A percentile compares a stretch with the other conserved stretches of the same genome.
These are phyloP conservation scores for Podaxis sp. DNA, from an alignment of 768 basidiomycete genomes.

Conservation along the genomic window DNA sequence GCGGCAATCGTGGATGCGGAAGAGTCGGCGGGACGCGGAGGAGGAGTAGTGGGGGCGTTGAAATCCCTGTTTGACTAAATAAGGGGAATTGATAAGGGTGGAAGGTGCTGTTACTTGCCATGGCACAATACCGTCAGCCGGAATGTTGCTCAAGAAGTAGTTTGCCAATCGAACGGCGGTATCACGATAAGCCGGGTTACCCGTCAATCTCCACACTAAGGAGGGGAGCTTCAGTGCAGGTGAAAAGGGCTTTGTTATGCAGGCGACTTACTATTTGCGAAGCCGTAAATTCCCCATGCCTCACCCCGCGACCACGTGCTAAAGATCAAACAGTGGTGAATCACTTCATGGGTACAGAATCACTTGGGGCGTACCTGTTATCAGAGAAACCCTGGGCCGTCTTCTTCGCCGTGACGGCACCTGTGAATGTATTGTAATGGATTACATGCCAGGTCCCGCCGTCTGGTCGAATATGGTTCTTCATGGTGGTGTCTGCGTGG, in stretches of 20 bases:
- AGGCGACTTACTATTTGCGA: conserved; percentile 53
- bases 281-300: conserved; percentile 69
- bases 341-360: too few relatives aligned
- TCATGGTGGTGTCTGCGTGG: conserved; percentile 65
- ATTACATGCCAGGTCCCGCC: conserved; percentile 64
- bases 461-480: conserved; percentile 61
- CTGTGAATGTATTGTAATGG: conserved; percentile 64
- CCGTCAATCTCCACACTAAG: conserved; percentile 57
- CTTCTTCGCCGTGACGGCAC: conserved; percentile 47
- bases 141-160: conserved; percentile 59
- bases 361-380: conserved; percentile 15
- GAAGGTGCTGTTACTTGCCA: conserved; percentile 37
- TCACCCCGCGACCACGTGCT: conserved; percentile 78
- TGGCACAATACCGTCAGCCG: conserved; percentile 59
- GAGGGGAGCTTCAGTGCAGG: background rate
- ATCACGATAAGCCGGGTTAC: conserved; percentile 45
- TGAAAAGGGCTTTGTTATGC: background rate
- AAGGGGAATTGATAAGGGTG: background rate
- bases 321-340: background rate
- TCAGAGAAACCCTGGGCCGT: conserved; percentile 64
- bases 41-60: conserved; percentile 54
- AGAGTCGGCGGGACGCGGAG: conserved; percentile 59
- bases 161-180: conserved; percentile 55
- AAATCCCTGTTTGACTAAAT: conserved; percentile 51
- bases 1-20: conserved; percentile 65